A percentile compares a stretch with the other conserved stretches of the same genome.
Evolutionary conservation across 2,329 filamentous ascomycete species (phyloP).

Genomic region (Tolypocladium ovalisporum): DNA sequence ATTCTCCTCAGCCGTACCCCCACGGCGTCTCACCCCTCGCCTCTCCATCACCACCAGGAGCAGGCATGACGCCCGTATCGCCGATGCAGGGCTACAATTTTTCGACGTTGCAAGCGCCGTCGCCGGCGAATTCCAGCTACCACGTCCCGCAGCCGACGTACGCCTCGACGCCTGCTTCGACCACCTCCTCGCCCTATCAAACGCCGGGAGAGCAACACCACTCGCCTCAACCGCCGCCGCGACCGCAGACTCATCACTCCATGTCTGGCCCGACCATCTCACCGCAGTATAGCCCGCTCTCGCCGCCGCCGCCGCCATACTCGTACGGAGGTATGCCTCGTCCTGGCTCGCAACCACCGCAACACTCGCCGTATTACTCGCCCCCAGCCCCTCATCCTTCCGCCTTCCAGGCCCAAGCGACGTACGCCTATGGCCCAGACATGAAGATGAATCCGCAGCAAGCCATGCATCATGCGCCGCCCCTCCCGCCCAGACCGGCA

Average conservation of each 20-base stretch:
- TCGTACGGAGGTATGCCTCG: not conserved
- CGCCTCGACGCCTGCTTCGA: slow-evolving; percentile 1
- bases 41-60: not conserved
- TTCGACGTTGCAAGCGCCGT: not conserved
- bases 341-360: slow-evolving; percentile 5
- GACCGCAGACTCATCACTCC: slow-evolving; percentile 4
- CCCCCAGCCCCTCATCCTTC: slow-evolving; percentile 1
- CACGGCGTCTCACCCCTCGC: not conserved
- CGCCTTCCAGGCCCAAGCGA: slow-evolving; percentile 5
- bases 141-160: slow-evolving; percentile 4
- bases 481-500: not conserved
- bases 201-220: not conserved
- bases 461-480: not conserved
- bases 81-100: not conserved
- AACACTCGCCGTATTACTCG: slow-evolving; percentile 1
- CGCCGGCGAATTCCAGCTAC: slow-evolving; percentile 1
- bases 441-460: not conserved
- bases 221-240: slow-evolving; percentile 3
- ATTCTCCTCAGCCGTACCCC: not conserved
- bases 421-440: not conserved
- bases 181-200: not conserved
- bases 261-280: not conserved
- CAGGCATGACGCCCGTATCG: not conserved
- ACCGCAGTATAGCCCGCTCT: slow-evolving; percentile 1
- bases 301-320: slow-evolving; percentile 5